These are phyloP conservation scores for Tricladium varicosporioides DNA, from an alignment of 2,329 filamentous ascomycete genomes.

Conservation along the genomic window DNA sequence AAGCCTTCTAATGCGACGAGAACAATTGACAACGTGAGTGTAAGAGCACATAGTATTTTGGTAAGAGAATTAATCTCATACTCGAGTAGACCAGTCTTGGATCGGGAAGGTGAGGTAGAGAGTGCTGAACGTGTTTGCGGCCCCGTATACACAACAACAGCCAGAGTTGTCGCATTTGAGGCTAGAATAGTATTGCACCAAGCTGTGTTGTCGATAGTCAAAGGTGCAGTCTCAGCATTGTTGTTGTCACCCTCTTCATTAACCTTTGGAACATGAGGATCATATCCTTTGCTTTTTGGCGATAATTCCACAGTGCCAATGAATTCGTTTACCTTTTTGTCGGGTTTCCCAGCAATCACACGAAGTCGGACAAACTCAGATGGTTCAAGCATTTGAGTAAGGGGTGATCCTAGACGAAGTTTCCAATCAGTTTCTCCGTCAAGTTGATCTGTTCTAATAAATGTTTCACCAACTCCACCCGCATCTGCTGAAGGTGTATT, in stretches of 20 bases:
- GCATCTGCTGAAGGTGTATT: slow-evolving; percentile 31
- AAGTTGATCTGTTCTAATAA: slow-evolving; percentile 94
- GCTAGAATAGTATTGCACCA: slow-evolving; percentile 98
- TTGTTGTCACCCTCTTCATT: slow-evolving; percentile 32
- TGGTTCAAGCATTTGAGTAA: slow-evolving; percentile 76
- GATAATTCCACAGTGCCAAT: slow-evolving; percentile 80
- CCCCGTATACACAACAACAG: slow-evolving; percentile 91
- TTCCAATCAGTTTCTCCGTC: slow-evolving; percentile 99
- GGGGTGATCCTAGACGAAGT: slow-evolving; percentile 77
- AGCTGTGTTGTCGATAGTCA: slow-evolving; percentile 95
- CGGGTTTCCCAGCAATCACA: slow-evolving; percentile 84
- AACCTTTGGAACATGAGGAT: slow-evolving; percentile 38
- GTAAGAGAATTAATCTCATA: slow-evolving; percentile 96
- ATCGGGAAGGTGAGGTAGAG: slow-evolving; percentile 86
- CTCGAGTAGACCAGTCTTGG: slow-evolving; percentile 90
- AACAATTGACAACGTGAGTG: slow-evolving; percentile 79
- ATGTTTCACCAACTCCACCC: slow-evolving; percentile 69
- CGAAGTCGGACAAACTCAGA: slow-evolving; percentile 68
- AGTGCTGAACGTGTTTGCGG: slow-evolving; percentile 90
- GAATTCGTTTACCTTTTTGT: slow-evolving; percentile 93
- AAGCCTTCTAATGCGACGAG: slow-evolving; percentile 88
- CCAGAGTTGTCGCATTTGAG: slow-evolving; percentile 83
- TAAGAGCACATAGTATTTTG: slow-evolving; percentile 91
- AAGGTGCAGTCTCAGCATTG: slow-evolving; percentile 57
- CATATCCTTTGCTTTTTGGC: slow-evolving; percentile 51